Evolutionary conservation across 345 rosid genomes (phyloP), one percentile per base, ranked within the genome.

Genomic region (Gossypium bickii): DNA sequence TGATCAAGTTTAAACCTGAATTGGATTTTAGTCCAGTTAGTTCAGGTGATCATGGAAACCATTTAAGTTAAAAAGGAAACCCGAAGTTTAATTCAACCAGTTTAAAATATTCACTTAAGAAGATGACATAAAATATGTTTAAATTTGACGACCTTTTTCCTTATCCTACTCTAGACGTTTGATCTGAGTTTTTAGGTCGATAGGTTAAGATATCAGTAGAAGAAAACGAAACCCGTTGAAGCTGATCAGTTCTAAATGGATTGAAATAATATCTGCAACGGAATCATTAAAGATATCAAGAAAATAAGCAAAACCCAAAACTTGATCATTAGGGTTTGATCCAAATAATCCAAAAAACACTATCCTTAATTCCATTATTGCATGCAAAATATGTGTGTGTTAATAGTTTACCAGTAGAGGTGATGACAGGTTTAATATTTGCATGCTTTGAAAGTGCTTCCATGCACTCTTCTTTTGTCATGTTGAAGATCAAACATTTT

Each of bases 361-460:
- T 48, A 56, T 5, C 41, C 41, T 34, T 34, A 34, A 34, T 18
- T 57, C 61, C 27, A 20, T 57, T 2, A 59, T 13, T 58, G 62
- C 62, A 58, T 58, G 62, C 60, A 56, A 55, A 56, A 48, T 48
- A 48, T 15, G 16, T 12, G 7, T 15, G 16, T 34, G 5, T 3
- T 15, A 18, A 56, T 9, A 18, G 4, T 20, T 7, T 52, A 88
- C 98, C 98, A 47, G 98, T 94, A 67, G 98, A 89, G 70, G 98
- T 94, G 86, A 94, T 87, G 82, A 94, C 92, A 74, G 97, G 97
- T 71, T 85, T 79, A 81, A 94, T 92, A 20, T 92, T 81, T 76
- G 98, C 98, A 89, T 91, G 92, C 78, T 87, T 94, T 27, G 90
- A 86, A 64, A 94, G 97, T 69, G 97, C 95, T 86, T 92, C 95